phyloP scores from a whole-genome alignment of 2,329 filamentous ascomycete species.

The Hypoxylon sp. region DNA sequence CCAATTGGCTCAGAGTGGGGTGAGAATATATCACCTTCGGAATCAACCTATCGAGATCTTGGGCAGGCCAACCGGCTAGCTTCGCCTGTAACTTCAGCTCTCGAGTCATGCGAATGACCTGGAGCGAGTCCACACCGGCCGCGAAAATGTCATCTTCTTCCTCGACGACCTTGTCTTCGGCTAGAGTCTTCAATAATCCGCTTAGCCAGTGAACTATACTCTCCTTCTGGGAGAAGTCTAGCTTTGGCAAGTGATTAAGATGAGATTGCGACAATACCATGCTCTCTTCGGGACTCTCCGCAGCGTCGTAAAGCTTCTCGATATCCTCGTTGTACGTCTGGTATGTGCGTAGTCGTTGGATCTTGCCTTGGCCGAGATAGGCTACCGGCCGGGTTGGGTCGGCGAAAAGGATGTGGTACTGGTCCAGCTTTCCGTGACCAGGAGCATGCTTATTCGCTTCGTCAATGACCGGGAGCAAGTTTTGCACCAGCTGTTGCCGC shows the following conservation, averaged over 20 bases:
- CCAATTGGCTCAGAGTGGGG: background rate
- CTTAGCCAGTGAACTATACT: constrained; percentile 16
- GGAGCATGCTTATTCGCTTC: constrained; percentile 7
- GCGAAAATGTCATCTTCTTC: constrained; percentile 50
- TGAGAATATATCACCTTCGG: background rate
- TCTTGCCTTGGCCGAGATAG: constrained; percentile 22
- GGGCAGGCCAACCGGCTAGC: constrained; percentile 18
- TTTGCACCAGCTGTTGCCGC: constrained; percentile 1
- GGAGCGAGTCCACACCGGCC: constrained; percentile 52
- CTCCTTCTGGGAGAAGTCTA: constrained; percentile 26
- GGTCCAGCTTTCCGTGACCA: constrained; percentile 12
- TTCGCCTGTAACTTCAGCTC: constrained; percentile 2
- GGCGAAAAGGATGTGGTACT: constrained; percentile 14
- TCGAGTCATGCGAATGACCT: constrained; percentile 43
- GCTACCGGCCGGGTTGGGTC: constrained; percentile 7
- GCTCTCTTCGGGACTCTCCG: constrained; percentile 26
- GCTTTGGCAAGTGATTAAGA: constrained; percentile 18
- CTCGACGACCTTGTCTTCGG: constrained; percentile 22
- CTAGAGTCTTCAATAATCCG: constrained; percentile 3
- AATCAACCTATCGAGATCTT: constrained; percentile 22
- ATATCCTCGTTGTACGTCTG: constrained; percentile 52
- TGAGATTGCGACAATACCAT: constrained; percentile 40
- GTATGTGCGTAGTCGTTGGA: constrained; percentile 39
- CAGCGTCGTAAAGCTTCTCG: constrained; percentile 48
- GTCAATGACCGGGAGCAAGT: background rate